phyloP scores from a whole-genome alignment of 2,329 filamentous ascomycete species.

The Colletotrichum phormii region DNA sequence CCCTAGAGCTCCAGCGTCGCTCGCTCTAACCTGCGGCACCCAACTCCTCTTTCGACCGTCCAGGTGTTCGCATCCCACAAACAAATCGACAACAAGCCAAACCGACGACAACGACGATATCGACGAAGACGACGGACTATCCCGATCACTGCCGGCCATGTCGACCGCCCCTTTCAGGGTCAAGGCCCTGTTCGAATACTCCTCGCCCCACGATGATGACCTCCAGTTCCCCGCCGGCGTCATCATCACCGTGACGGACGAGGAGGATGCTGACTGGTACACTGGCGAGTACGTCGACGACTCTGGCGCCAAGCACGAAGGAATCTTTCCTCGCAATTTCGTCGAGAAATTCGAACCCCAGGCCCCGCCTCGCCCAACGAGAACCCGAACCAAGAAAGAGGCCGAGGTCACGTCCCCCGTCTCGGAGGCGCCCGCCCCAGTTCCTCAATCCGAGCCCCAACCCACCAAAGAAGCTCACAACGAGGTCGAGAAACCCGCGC shows the following conservation, averaged over 20 bases:
- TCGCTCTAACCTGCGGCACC: conserved; percentile 25
- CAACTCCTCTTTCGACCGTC: conserved; percentile 32
- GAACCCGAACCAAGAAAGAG: conserved; percentile 78
- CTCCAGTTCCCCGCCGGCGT: conserved; percentile 87
- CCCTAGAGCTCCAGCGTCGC: conserved; percentile 20
- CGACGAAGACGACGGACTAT: conserved; percentile 19
- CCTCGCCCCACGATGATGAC: conserved; percentile 93
- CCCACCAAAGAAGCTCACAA: conserved; percentile 49
- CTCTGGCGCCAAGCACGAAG: conserved; percentile 79
- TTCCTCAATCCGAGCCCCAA: conserved; percentile 43
- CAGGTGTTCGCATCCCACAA: background rate
- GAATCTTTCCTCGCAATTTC: conserved; percentile 96
- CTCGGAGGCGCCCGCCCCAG: conserved; percentile 42
- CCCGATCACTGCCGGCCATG: conserved; percentile 34
- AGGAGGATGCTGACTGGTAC: conserved; percentile 96
- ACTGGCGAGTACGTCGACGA: conserved; percentile 87
- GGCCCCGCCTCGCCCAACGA: conserved; percentile 85
- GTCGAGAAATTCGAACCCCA: conserved; percentile 96
- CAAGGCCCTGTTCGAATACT: conserved; percentile 95
- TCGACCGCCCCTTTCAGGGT: conserved; percentile 83
- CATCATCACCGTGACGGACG: conserved; percentile 92
- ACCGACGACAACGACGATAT: conserved; percentile 4
- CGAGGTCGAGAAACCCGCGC: conserved; percentile 47
- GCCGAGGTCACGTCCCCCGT: conserved; percentile 45
- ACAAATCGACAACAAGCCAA: conserved; percentile 1